Evolutionary conservation across 257 asterid genomes (phyloP), one percentile per base, ranked within the genome.

Genomic region (Solanum arcanum): DNA sequence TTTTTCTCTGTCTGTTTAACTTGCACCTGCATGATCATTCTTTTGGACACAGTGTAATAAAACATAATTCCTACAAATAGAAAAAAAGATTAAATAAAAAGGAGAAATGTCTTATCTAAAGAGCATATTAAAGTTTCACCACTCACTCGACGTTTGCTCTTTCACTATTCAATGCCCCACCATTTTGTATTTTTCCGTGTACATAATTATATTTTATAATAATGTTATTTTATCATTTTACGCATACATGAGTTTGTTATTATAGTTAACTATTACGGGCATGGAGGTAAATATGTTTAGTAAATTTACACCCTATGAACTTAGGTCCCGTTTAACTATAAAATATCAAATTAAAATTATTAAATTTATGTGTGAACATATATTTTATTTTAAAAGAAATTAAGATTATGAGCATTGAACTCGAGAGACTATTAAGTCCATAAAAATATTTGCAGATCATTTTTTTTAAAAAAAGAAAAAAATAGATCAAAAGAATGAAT

Each of bases 111-210:
- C 94, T 76, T 87, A 83, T 90, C 87, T 9, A 49, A 89, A 86
- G 89, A 70, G 91, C 88, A 88, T 89, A 91, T 86, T 86, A 86
- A 88, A 91, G 91, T 94, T 92, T 88, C 93, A 91, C 92, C 94
- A 93, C 92, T 91, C 92, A 60, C 87, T 91, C 66, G 76, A 85
- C 77, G 62, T 83, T 41, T 86, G 81, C 88, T 86, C 75, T 82
- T 83, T 74, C 44, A 15, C 70, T 88, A 80, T 87, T 81, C 86
- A 85, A n/a, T 69, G 80, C 39, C 85, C 39, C 83, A 39, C 75
- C 84, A 75, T 64, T 64, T 60, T 62, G 42, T 80, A 27, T 42
- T 18, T 80, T 46, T 29, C 6, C 16, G 11, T 27, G 68, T 47
- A 80, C 42, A 80, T 5, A 44, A 27, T 78, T 13, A n/a, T 15